phyloP scores from a whole-genome alignment of 176 grass and related monocot species.

The Oryza australiensis region DNA sequence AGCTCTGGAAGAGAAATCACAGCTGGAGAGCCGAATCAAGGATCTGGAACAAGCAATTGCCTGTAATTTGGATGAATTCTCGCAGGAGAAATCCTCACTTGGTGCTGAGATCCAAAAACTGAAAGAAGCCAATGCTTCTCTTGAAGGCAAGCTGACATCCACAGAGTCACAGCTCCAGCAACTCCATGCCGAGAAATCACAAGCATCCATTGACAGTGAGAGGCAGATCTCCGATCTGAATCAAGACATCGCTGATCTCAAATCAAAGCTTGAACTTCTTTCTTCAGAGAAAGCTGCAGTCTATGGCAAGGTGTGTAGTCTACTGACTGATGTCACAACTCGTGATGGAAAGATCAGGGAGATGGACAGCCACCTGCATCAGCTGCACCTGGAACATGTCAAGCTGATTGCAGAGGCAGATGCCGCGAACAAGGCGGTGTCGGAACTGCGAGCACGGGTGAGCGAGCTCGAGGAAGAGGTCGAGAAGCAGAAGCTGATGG shows the following conservation, averaged over 20 bases:
- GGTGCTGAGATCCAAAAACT: conserved; percentile 43
- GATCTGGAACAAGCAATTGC: conserved; percentile 50
- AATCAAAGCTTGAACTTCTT: conserved; percentile 33
- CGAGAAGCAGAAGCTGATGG: conserved; percentile 58
- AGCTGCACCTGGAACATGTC: conserved; percentile 72
- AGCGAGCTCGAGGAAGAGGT: conserved; percentile 70
- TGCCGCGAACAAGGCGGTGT: background rate
- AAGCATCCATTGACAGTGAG: conserved; percentile 40
- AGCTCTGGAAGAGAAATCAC: conserved; percentile 44
- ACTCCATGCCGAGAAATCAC: conserved; percentile 30
- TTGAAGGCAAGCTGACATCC: conserved; percentile 41
- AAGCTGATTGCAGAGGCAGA: conserved; percentile 66
- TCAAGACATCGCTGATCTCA: conserved; percentile 38
- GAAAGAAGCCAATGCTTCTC: conserved; percentile 43
- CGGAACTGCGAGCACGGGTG: conserved; percentile 33
- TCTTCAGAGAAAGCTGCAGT: conserved; percentile 57
- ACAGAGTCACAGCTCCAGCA: conserved; percentile 47
- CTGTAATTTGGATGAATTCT: conserved; percentile 40
- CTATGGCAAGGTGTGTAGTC: conserved; percentile 28
- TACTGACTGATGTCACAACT: conserved; percentile 38
- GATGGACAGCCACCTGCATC: conserved; percentile 53
- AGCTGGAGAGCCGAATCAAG: conserved; percentile 42
- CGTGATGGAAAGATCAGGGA: conserved; percentile 51
- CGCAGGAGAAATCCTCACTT: conserved; percentile 44
- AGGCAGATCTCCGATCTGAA: conserved; percentile 53